Percentiles rank a stretch among this genome's conserved stretches.
phyloP scores from a whole-genome alignment of 805 yeast species.

The Deakozyma indianensis region DNA sequence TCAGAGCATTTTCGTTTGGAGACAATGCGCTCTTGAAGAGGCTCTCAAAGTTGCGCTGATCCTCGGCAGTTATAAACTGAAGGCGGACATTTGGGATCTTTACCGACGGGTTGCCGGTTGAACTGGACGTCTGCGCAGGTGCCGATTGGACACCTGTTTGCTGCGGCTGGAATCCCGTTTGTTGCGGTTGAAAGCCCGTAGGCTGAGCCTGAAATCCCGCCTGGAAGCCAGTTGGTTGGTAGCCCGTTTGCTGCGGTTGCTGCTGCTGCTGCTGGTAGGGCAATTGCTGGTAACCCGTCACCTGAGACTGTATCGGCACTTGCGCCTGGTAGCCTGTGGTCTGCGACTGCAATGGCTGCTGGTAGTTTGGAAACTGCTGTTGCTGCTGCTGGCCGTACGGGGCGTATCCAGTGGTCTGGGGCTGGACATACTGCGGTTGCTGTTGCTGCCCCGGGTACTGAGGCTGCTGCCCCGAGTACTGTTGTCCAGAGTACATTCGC shows the following conservation, averaged over 20 bases:
- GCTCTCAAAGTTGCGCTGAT: conserved; percentile 76
- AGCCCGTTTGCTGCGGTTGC: conserved; percentile 12
- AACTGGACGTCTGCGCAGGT: conserved; percentile 18
- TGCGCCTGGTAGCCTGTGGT: conserved; percentile 4
- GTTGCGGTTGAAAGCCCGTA: conserved; percentile 24
- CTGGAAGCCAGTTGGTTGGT: conserved; percentile 3
- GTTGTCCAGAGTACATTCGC: conserved; percentile 3
- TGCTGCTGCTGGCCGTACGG: conserved; percentile 8
- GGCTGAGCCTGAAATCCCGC: conserved; percentile 8
- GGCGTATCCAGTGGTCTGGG: conserved; percentile 5
- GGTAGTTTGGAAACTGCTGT: conserved; percentile 3
- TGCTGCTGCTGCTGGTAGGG: conserved; percentile 16
- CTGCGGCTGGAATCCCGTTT: conserved; percentile 26
- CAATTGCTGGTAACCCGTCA: conserved; percentile 11
- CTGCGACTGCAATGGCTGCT: conserved; percentile 3
- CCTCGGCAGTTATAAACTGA: conserved; percentile 71
- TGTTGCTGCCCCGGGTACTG: conserved; percentile 7
- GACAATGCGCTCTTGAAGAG: conserved; percentile 64
- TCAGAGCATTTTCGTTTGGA: conserved; percentile 42
- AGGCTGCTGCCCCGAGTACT: background rate
- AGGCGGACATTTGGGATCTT: conserved; percentile 40
- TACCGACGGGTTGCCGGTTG: conserved; percentile 4
- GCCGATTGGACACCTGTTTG: conserved; percentile 2
- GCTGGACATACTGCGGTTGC: conserved; percentile 5
- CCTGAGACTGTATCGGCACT: background rate